Percentiles rank a stretch among this genome's conserved stretches.
Conservation (phyloP, 2,329 filamentous ascomycete species). For the Lasiodiplodia sp. region DNA sequence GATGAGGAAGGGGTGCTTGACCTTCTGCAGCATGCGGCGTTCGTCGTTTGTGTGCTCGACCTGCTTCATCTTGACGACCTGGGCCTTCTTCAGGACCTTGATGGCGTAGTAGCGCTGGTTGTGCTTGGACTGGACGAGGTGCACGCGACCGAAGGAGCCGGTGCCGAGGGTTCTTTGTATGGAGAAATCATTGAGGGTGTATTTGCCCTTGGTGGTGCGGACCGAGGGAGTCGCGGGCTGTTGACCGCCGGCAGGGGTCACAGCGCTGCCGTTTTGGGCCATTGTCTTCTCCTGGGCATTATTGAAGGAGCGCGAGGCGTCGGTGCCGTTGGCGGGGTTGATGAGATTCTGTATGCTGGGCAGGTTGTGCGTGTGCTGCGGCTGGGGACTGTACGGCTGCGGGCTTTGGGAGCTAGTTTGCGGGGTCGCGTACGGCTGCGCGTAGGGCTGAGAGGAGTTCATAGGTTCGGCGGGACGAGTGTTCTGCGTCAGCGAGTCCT, state of each 20-base stretch:
- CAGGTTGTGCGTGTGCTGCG: constrained; percentile 66
- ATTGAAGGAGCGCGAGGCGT: constrained; percentile 37
- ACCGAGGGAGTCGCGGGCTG: constrained; percentile 41
- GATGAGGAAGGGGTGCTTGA: constrained; percentile 97
- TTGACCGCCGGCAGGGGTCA: constrained; percentile 46
- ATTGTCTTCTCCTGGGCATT: constrained; percentile 33
- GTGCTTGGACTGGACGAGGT: constrained; percentile 96
- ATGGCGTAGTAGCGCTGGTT: constrained; percentile 98
- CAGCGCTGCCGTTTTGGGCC: constrained; percentile 46
- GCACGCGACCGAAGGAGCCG: constrained; percentile 94
- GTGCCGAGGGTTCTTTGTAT: constrained; percentile 92
- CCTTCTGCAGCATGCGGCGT: constrained; percentile 91
- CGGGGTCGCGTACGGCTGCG: constrained; percentile 43
- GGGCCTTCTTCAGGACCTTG: constrained; percentile 97
- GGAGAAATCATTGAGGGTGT: constrained; percentile 88
- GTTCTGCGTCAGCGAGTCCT: constrained; percentile 29
- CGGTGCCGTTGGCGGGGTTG: constrained; percentile 61
- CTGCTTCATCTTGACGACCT: constrained; percentile 99
- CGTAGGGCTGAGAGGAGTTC: constrained; percentile 45
- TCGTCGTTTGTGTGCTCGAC: constrained; percentile 99
- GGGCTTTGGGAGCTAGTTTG: constrained; percentile 36
- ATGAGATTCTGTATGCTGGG: constrained; percentile 86
- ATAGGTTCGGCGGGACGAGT: constrained; percentile 45
- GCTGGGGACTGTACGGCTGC: constrained; percentile 23
- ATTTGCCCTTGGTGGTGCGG: constrained; percentile 93